Base-by-base conservation (phyloP, 2,329 filamentous ascomycete genomes). In the Diaporthe velutina region DNA sequence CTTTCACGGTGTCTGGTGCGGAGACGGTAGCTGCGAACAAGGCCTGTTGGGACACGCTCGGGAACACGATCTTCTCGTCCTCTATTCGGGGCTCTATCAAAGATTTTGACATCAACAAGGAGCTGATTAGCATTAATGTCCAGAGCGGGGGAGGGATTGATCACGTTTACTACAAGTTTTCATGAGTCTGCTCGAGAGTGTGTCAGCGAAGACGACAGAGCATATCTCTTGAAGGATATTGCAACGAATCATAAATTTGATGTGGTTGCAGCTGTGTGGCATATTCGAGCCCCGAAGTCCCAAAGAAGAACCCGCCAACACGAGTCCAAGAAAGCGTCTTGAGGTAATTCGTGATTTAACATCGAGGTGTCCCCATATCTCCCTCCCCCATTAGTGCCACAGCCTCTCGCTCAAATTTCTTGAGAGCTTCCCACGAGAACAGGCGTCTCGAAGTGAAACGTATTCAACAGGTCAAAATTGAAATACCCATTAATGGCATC, bases 391-490 rank as follows among this genome's bases (percentile, higher is more conserved):
- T 17, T 19, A 45, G 13, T 1, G 30, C 2, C 30, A 57, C 15
- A 22, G 3, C 25, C 0, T n/a, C 0, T 17, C 15, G 3, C 2
- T 67, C n/a, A 67, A 38, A 67, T 48, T n/a, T 67, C 45, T 25
- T 67, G 45, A 3, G 45, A 38, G 6, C n/a, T 13, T 1, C 64
- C 45, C 45, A 67, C 35, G 0, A 67, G 22, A n/a, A 8, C 19
- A 19, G 64, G 45, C 4, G 45, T 13, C 45, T 67, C 64, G 15
- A 67, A 88, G 73, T 87, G 85, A 78, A 87, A 88, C 0, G 87
- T 88, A 76, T 88, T 85, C 1, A 88, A 77, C 45, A 88, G 80
- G 72, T 88, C 86, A 73, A 88, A 87, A 73, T 86, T 86, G 71
- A 88, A 88, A 28, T 83, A 83, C 3, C 77, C 76, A 3, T 76